Conservation (phyloP, 352 stramenopile genomes). For the Phytophthora rubi region DNA sequence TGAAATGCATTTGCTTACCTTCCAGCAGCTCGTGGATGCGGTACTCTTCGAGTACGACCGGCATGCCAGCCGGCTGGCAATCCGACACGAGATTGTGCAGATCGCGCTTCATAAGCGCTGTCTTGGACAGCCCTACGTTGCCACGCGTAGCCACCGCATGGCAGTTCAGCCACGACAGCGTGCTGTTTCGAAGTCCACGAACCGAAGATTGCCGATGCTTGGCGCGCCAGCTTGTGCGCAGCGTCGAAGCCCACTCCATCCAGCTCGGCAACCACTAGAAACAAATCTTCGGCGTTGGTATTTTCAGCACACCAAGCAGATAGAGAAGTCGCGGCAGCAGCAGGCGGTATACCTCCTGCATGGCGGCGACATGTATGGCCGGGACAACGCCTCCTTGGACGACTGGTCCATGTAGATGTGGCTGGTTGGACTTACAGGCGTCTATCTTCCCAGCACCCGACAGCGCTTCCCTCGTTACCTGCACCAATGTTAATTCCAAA, state of each 20-base stretch:
- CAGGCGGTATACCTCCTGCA: no score
- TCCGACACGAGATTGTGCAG: conserved; percentile 75
- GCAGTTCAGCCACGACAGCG: conserved; percentile 98
- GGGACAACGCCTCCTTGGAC: no score
- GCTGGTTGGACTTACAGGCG: no score
- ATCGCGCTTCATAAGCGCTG: conserved; percentile 85
- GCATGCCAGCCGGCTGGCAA: conserved; percentile 87
- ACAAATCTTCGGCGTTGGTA: conserved; percentile 82
- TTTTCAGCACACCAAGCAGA: no score
- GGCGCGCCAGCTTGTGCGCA: conserved; percentile 98
- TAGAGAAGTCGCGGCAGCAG: no score
- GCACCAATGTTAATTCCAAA: no score
- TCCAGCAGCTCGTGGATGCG: conserved; percentile 85
- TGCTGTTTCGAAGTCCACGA: conserved; percentile 99
- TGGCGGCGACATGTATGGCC: no score
- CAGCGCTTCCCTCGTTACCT: no score
- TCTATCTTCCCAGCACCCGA: no score
- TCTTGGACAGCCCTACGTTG: conserved; percentile 97
- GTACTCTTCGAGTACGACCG: conserved; percentile 91
- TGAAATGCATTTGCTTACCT: conserved; percentile 18
- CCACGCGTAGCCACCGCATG: conserved; percentile 96
- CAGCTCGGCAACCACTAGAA: conserved; percentile 96
- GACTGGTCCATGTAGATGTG: no score
- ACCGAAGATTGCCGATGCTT: conserved; percentile 93
- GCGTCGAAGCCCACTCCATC: conserved; percentile 97